Conservation (phyloP, 306 rosid species). For the Pterocarpus macrocarpus region DNA sequence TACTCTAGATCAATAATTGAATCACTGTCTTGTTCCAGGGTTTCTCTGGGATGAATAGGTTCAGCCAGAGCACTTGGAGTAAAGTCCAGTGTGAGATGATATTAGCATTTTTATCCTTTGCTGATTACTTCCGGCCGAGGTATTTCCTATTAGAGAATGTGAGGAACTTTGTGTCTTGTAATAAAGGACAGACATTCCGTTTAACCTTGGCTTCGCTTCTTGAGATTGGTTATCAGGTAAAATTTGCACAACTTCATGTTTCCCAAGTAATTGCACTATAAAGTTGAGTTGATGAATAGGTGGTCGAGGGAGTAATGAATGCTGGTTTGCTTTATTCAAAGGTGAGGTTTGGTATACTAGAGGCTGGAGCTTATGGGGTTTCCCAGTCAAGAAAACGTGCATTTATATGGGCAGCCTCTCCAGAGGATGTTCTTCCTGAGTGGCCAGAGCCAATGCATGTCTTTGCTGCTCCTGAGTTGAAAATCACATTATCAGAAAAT, state of each 20-base stretch:
- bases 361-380: slow-evolving; percentile 97
- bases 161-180: slow-evolving; percentile 90
- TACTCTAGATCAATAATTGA: not conserved
- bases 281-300: not conserved
- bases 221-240: slow-evolving; percentile 98
- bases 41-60: slow-evolving; percentile 98
- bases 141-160: slow-evolving; percentile 94
- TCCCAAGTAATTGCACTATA: slow-evolving; percentile 11
- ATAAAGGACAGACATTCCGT: slow-evolving; percentile 94
- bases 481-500: slow-evolving; percentile 56
- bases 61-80: slow-evolving; percentile 92
- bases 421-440: slow-evolving; percentile 75
- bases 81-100: slow-evolving; percentile 99
- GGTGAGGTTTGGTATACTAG: slow-evolving; percentile 97
- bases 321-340: slow-evolving; percentile 46
- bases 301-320: slow-evolving; percentile 15
- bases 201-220: slow-evolving; percentile 92
- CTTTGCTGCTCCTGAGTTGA: slow-evolving; percentile 74
- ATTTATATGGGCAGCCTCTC: slow-evolving; percentile 98
- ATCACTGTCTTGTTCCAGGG: slow-evolving; percentile 62
- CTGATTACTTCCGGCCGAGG: slow-evolving; percentile 93
- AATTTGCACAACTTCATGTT: slow-evolving; percentile 19
- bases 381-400: slow-evolving; percentile 97
- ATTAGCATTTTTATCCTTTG: slow-evolving; percentile 91
- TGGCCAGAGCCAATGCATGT: slow-evolving; percentile 96